Base-by-base conservation (phyloP, 768 basidiomycete species). In the Amanita exitialis region DNA sequence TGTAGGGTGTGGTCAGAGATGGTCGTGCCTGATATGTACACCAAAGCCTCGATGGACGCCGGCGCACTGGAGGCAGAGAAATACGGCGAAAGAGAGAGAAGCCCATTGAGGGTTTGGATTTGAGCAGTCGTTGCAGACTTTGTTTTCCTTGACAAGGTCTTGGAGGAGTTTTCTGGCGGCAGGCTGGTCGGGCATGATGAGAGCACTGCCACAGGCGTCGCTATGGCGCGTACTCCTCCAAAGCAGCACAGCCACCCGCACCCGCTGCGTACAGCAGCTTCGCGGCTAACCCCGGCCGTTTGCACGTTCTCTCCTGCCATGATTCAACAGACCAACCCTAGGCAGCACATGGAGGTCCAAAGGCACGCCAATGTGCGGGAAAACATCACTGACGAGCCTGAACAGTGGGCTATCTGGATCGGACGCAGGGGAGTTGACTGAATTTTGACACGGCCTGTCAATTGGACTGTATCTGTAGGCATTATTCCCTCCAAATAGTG, bases 21-120 rank as follows among this genome's bases (percentile, higher is more conserved):
- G 35, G 9, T 1, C 55, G 50, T 59, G 71, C 87, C 85, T 89
- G 64, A 97, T 80, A 66, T 98, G 95, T 13, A 96, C 93, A 38
- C 95, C 95, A 62, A 96, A 91, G 2, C 90, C 85, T 69, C 90
- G 72, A 68, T 94, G 93, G 36, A 78, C 69, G 32, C 87, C 87
- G 25, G 85, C 85, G 62, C 88, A 89, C 67, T 90, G 91, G 20
- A 99, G 73, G 66, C 95, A 99, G 51, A 97, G 77, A 63, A 95
- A 94, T 51, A 91, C 75, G 34, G 90, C 88, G 61, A 89, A 87
- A 49, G 37, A 80, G 56, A 90, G 66, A 21, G 82, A 83, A n/a
- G 90, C 90, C 93, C 93, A 97, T 63, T 95, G 93, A 0, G 93
- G 93, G 61, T 90, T 89, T n/a, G 88, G 92, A 54, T 86, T 91